Base-by-base conservation (phyloP, 192 early-diverging fungal species). In the Coemansia sp. region DNA sequence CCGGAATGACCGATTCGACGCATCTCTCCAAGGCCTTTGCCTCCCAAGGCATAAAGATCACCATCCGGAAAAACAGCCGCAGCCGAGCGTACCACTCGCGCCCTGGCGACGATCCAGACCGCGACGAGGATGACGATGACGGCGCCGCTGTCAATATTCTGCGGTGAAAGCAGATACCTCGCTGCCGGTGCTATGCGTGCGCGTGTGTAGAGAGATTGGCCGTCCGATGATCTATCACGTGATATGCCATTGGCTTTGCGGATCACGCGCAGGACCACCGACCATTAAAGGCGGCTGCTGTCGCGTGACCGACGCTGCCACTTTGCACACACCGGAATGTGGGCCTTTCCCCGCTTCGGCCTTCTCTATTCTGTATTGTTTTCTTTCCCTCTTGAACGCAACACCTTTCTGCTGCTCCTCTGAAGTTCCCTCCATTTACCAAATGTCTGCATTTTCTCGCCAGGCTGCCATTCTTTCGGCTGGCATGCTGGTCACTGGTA, bases 1-100 rank as follows among this genome's bases (percentile, higher is more conserved):
- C 90, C 3, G 90, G 90, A 5, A 90, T 92, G 88, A 90, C 86
- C n/a, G 89, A 89, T 68, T 92, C 89, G 9, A 92, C 88, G 0
- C 76, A 82, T 54, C 80, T 92, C 0, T 91, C 89, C 19, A 88
- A 86, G 69, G 83, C 83, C 41, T 89, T 91, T 81, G 87, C 87
- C 25, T 71, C 71, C 27, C 89, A 92, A 73, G 89, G 89, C 23
- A 92, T 90, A 65, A 92, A 92, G 68, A 90, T 92, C 58, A 85
- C 88, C 12, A 90, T 90, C 59, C 82, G 90, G 28, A 90, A 89
- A 79, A 72, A 60, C 68, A 67, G 63, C 69, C 61, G 77, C 47
- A 64, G 62, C 34, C 77, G 77, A 38, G 21, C 64, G 24, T 80
- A 74, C 53, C 64, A 62, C 21, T 44, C 44, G 22, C 70, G 71